Evolutionary conservation across 2,329 filamentous ascomycete genomes (phyloP).

Genomic region (Fusarium marasasianum): DNA sequence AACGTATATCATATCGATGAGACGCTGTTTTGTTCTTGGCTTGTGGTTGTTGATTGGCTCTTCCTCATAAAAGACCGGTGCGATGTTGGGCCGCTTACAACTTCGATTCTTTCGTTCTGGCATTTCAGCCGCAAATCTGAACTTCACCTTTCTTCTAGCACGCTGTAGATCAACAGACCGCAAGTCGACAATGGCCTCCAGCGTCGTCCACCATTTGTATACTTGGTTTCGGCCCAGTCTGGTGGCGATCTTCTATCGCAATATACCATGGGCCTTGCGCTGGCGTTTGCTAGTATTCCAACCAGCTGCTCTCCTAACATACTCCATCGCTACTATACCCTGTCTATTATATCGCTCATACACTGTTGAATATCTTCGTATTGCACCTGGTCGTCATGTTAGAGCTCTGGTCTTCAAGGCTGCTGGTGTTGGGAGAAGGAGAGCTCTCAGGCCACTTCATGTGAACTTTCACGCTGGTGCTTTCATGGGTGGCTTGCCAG

Average conservation of each 20-base stretch:
- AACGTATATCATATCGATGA: too few relatives aligned
- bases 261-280: constrained; percentile 51
- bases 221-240: constrained; percentile 42
- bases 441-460: constrained; percentile 52
- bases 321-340: constrained; percentile 48
- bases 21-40: not conserved
- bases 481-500: constrained; percentile 56
- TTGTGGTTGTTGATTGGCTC: not conserved
- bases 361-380: constrained; percentile 46
- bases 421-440: constrained; percentile 14
- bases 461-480: constrained; percentile 56
- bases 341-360: constrained; percentile 51
- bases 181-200: not conserved
- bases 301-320: constrained; percentile 51
- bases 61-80: not conserved
- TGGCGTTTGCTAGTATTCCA: constrained; percentile 57
- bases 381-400: constrained; percentile 38
- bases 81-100: constrained; percentile 28
- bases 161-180: rapidly evolving
- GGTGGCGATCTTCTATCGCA: constrained; percentile 49
- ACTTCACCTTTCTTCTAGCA: not conserved
- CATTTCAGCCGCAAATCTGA: not conserved
- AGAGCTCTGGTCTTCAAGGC: constrained; percentile 50
- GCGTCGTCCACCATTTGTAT: constrained; percentile 21
- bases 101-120: not conserved